phyloP scores from a whole-genome alignment of 1,284 basidiomycete species.

The Ganoderma meredithae region DNA sequence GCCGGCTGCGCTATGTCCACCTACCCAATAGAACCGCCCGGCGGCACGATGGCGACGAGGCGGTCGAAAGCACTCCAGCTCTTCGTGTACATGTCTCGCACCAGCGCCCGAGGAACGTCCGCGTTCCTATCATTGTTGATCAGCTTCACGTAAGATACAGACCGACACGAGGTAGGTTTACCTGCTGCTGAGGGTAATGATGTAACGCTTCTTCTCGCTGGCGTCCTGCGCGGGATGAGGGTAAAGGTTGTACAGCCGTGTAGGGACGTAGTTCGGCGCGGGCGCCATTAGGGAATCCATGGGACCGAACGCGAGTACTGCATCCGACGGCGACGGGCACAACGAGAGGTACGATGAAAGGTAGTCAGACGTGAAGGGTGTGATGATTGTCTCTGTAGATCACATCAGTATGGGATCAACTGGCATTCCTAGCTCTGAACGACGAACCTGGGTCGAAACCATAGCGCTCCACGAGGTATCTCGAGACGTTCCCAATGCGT shows the following conservation, averaged over 20 bases:
- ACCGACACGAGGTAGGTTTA: conserved; percentile 39
- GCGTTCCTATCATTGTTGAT: conserved; percentile 64
- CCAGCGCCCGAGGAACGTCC: conserved; percentile 83
- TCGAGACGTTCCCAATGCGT: conserved; percentile 69
- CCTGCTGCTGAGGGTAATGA: conserved; percentile 74
- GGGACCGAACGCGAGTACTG: conserved; percentile 77
- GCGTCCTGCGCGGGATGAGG: conserved; percentile 82
- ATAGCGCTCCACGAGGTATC: conserved; percentile 80
- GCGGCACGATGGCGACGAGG: conserved; percentile 83
- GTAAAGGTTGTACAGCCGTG: conserved; percentile 71
- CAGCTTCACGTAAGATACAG: background rate
- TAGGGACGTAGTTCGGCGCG: conserved; percentile 74
- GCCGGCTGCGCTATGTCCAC: conserved; percentile 34
- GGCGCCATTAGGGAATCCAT: conserved; percentile 80
- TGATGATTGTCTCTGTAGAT: conserved; percentile 68
- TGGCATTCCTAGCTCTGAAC: background rate
- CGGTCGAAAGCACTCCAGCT: conserved; percentile 89
- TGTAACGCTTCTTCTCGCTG: conserved; percentile 73
- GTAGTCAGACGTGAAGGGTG: conserved; percentile 78
- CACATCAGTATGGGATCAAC: background rate
- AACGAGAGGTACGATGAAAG: conserved; percentile 79
- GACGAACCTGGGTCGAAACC: conserved; percentile 77
- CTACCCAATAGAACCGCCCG: conserved; percentile 86
- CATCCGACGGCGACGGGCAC: conserved; percentile 72
- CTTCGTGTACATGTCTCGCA: conserved; percentile 89